Base-by-base conservation (phyloP, 2,329 filamentous ascomycete genomes). In the Xylariaceae sp. region DNA sequence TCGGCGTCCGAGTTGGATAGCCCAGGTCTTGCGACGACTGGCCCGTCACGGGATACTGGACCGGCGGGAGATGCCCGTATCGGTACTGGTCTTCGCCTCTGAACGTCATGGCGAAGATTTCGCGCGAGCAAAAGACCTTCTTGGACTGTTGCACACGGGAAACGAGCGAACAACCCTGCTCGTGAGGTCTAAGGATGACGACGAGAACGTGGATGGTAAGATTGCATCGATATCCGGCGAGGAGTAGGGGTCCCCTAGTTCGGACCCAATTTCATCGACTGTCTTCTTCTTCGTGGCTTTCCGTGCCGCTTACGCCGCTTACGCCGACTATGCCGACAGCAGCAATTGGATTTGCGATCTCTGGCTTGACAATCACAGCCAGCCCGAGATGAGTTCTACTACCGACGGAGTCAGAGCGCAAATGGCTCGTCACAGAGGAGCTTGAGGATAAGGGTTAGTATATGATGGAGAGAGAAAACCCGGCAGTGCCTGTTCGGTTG, bases 31-130 rank as follows among this genome's bases (percentile, higher is more conserved):
- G 72, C 48, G 70, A 64, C 55, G 74, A 67, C 50, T 74, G 77
- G 61, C 73, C 73, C 52, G 78, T 75, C 64, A 83, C 75, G 13
- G 82, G 80, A 67, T 88, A 88, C 70, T 86, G 84, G 35, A 85
- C 84, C 13, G 85, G 85, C 62, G 85, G 85, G 53, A 88, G 75
- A 74, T 87, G 83, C 74, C 85, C 85, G 68, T 87, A 88, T 51
- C 84, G 82, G 73, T 82, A 80, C 71, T 84, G 82, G 68, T 82
- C 79, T 67, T 86, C 82, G 68, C 82, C 81, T 69, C 81, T 78
- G 71, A 87, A 88, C 58, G 85, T 87, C 85, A 88, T 88, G 67
- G 54, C 62, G 58, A 61, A 52, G 53, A 41, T 35, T 39, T 56
- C 39, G 53, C 51, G 39, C 39, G 35, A 11, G 45, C n/a, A 17